Percentiles rank a stretch among this genome's conserved stretches.
phyloP scores from a whole-genome alignment of 2,329 filamentous ascomycete genomes.

The Chaetothyriales sp. region DNA sequence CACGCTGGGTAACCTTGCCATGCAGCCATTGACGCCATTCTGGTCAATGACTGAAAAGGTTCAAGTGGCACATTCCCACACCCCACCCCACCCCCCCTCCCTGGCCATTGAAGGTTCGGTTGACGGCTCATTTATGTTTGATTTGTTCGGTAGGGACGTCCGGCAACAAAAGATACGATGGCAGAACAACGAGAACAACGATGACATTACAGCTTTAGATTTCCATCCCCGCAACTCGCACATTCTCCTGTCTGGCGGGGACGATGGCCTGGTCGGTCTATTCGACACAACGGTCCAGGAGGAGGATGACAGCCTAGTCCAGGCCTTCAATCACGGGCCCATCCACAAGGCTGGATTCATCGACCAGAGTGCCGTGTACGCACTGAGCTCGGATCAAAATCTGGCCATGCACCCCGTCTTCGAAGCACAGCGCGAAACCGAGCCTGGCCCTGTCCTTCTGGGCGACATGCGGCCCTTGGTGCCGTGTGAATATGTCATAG shows the following conservation, averaged over 20 bases:
- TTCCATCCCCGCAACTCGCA: conserved; percentile 40
- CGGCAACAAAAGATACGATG: conserved; percentile 14
- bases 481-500: conserved; percentile 46
- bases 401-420: conserved; percentile 41
- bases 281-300: conserved; percentile 44
- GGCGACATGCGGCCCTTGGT: conserved; percentile 44
- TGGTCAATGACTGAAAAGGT: background rate
- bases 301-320: conserved; percentile 49
- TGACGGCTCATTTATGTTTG: background rate
- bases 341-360: conserved; percentile 50
- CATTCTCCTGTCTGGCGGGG: conserved; percentile 46
- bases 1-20: background rate
- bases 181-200: conserved; percentile 34
- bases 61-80: background rate
- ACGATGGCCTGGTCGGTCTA: conserved; percentile 49
- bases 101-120: conserved; percentile 1
- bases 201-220: conserved; percentile 47
- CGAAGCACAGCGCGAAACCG: conserved; percentile 32
- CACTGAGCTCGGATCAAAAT: conserved; percentile 49
- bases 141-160: conserved; percentile 26
- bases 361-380: conserved; percentile 39
- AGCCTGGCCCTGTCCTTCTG: conserved; percentile 36
- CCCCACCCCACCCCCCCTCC: background rate
- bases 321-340: conserved; percentile 50
- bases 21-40: background rate